Conservation (phyloP, 352 stramenopile genomes). For the Halophytophthora batemanensis region DNA sequence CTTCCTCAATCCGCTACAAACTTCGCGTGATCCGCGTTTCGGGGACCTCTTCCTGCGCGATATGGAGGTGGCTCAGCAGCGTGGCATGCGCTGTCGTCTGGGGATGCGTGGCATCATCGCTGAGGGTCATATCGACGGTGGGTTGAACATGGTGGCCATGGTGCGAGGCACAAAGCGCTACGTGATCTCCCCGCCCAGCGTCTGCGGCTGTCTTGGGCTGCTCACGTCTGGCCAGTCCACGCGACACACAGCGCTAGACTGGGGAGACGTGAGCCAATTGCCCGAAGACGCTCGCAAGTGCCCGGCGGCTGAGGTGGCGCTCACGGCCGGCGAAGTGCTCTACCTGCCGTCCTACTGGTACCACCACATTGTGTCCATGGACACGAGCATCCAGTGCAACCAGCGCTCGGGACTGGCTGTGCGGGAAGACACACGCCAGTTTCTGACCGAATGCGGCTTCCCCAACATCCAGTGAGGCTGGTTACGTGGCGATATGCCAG, state of each 20-base stretch:
- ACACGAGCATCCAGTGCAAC: conserved; percentile 95
- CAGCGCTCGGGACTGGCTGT: conserved; percentile 56
- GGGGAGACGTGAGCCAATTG: conserved; percentile 56
- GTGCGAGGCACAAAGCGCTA: conserved; percentile 90
- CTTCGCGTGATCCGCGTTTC: conserved; percentile 43
- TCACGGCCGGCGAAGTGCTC: conserved; percentile 91
- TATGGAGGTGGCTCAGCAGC: conserved; percentile 20
- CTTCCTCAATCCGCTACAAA: conserved; percentile 90
- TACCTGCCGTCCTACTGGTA: conserved; percentile 95
- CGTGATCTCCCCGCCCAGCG: conserved; percentile 88
- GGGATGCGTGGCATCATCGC: conserved; percentile 92
- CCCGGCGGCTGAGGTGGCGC: conserved; percentile 85
- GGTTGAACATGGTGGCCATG: conserved; percentile 92
- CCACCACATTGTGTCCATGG: conserved; percentile 94
- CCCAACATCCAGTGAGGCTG: neutral
- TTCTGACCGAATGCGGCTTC: conserved; percentile 43
- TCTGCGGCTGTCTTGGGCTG: conserved; percentile 81
- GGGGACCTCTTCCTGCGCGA: conserved; percentile 59
- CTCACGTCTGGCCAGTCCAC: conserved; percentile 70
- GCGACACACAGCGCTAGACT: conserved; percentile 92
- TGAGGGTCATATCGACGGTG: conserved; percentile 92
- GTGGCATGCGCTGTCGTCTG: conserved; percentile 82
- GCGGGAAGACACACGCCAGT: conserved; percentile 30
- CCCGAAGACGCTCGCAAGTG: conserved; percentile 41
- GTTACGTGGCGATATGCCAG: too few relatives aligned